Evolutionary conservation across 371 early-diverging fungal genomes (phyloP), one percentile per base, ranked within the genome.

Genomic region (Rozella allomycis): DNA sequence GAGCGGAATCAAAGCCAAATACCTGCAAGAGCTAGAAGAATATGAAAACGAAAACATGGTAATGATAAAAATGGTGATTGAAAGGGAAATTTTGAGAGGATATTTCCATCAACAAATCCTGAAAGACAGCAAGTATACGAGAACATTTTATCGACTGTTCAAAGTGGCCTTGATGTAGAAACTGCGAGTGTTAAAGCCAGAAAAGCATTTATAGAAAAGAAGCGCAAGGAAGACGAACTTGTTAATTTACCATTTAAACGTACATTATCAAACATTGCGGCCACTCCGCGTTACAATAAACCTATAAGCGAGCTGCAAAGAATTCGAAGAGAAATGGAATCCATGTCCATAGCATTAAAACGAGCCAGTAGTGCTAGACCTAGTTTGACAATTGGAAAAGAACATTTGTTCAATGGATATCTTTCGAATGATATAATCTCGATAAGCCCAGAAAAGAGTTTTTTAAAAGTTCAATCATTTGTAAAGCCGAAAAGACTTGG

Each of bases 1-100:
- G n/a, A n/a, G n/a, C n/a, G n/a, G n/a, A n/a, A n/a, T n/a, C n/a
- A n/a, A n/a, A n/a, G n/a, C n/a, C n/a, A n/a, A n/a, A n/a, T n/a
- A n/a, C n/a, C n/a, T n/a, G n/a, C n/a, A n/a, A n/a, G n/a, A n/a
- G n/a, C n/a, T n/a, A n/a, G n/a, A n/a, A n/a, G n/a, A 3, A 7
- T 46, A 28, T 26, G 60, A 55, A 39, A 52, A 60, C 20, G 30
- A 38, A 12, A 36, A 47, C 23, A 17, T 52, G n/a, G n/a, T n/a
- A n/a, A n/a, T n/a, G n/a, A n/a, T n/a, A n/a, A n/a, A n/a, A n/a
- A n/a, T n/a, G n/a, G n/a, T n/a, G n/a, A n/a, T n/a, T n/a, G n/a
- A n/a, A n/a, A n/a, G 4, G 60, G 60, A 1, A 19, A 35, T 4
- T 59, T 43, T 35, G 26, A 37, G 9, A 42, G 53, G 3, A 42